Evolutionary conservation across 2,329 filamentous ascomycete genomes (phyloP).

Genomic region (Paraphaeosphaeria minitans): DNA sequence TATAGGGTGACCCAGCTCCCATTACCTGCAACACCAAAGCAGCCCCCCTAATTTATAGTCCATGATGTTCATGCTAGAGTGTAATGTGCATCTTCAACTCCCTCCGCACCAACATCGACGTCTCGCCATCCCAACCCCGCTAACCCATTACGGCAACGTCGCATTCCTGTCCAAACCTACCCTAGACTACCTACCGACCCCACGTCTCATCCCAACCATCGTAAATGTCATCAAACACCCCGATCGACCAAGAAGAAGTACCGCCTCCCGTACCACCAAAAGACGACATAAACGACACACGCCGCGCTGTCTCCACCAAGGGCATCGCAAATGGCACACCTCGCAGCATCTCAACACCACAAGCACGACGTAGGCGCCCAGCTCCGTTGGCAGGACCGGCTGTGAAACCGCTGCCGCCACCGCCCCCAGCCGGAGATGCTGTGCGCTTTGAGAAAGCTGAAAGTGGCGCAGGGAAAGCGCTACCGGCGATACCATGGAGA

Average conservation of each 20-base stretch:
- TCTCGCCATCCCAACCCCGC: background rate
- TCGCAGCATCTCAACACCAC: background rate
- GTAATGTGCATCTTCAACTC: too few species aligned
- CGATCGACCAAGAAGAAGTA: background rate
- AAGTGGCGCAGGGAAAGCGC: too few species aligned
- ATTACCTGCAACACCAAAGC: too few species aligned
- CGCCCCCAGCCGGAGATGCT: conserved; percentile 11
- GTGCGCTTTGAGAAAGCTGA: background rate
- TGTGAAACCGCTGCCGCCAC: conserved; percentile 24
- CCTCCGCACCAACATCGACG: background rate
- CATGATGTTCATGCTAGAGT: too few species aligned
- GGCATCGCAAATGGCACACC: too few species aligned
- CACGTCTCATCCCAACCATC: background rate
- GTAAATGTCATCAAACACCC: background rate
- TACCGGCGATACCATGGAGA: conserved; percentile 18
- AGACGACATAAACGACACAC: background rate
- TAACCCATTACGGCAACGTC: background rate
- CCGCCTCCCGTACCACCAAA: background rate
- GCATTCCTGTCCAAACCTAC: background rate
- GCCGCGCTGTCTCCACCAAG: background rate
- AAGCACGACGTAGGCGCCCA: conserved; percentile 3
- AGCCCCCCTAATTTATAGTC: too few species aligned
- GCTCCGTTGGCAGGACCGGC: background rate
- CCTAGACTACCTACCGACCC: background rate
- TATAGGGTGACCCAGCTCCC: too few species aligned